Evolutionary conservation across 2,329 filamentous ascomycete genomes (phyloP), one percentile per base, ranked within the genome.

Genomic region (Arthrobotrys iridis): DNA sequence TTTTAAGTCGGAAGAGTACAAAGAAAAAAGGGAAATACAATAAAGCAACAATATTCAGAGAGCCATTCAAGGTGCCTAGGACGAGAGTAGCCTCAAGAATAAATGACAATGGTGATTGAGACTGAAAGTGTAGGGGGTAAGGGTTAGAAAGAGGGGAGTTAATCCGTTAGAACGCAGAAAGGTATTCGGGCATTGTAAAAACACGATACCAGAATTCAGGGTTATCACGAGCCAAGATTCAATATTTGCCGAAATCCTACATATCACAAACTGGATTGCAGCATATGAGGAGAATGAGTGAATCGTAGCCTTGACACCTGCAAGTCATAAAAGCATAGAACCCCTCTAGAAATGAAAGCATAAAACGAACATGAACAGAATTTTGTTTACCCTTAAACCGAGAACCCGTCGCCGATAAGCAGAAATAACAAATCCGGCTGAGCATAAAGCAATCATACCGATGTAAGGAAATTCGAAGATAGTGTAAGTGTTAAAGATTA

Each of bases 331-430:
- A 37, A 10, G 37, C 4, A 46, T 33, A 4, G 30, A 46, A 7
- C 11, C 18, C n/a, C 15, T 22, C 20, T 13, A 24, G 40, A 13
- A 35, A 62, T n/a, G n/a, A 46, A 28, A 33, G n/a, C 35, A 50
- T n/a, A 50, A 26, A 62, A 33, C 37, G 8, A 33, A 13, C 22
- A 62, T 28, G 18, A 50, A 50, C 22, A 35, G 28, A 35, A 46
- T 48, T 50, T 63, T 55, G 28, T 55, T 18, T 55, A 55, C 30
- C 46, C 50, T 55, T 24, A 18, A 37, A 55, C 50, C 50, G 50
- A 37, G n/a, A 37, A 55, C 50, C 59, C 59, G 40, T 63, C 60
- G 60, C 60, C 30, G 60, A 65, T 28, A 41, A 64, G 22, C 22
- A 48, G 18, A 43, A 52, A 41, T n/a, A 52, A 30, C 20, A 55